Evolutionary conservation across 192 early-diverging fungal species (phyloP), one percentile per base, ranked within the genome.

Genomic region (Entomortierella lignicola): DNA sequence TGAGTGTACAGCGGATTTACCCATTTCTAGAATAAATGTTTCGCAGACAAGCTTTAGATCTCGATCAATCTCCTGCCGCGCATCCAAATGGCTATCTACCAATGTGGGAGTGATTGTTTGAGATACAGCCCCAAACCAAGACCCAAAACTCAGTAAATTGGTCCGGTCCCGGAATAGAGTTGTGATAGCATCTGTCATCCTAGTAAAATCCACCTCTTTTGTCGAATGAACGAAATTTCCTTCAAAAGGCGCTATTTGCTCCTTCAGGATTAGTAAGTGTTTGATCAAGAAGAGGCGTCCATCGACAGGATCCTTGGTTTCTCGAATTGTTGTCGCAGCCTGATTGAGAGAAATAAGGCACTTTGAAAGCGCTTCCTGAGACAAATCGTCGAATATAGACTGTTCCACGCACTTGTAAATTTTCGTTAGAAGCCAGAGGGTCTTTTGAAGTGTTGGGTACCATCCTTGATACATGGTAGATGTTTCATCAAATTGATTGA

Each of bases 281-380:
- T 96, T 96, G 42, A 96, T 94, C 50, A 94, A 81, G 72, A 96
- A 96, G 20, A 95, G 80, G 48, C 92, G 89, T 12, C 89, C 92
- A 68, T 96, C 95, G 10, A 77, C 66, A 89, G 51, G 53, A 64
- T 87, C 84, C 88, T 67, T 60, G 43, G 59, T 83, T 1, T 81
- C 69, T 12, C 56, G 60, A 39, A 81, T 81, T 2, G 55, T 55
- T 7, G 51, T 31, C 8, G 64, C 43, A 2, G 56, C 68, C 26
- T 62, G 59, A 18, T 60, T 69, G 41, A 96, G 70, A 1, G 90
- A 89, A 30, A 85, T 63, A 1, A 86, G 81, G 63, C 95, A 96
- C 29, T 88, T 72, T 30, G 89, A 86, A 25, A 96, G 89, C 12
- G 91, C 93, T 65, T 96, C 95, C 61, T 96, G 93, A 5, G 94